phyloP scores from a whole-genome alignment of 805 yeast species.

The Metschnikowia gruessii region DNA sequence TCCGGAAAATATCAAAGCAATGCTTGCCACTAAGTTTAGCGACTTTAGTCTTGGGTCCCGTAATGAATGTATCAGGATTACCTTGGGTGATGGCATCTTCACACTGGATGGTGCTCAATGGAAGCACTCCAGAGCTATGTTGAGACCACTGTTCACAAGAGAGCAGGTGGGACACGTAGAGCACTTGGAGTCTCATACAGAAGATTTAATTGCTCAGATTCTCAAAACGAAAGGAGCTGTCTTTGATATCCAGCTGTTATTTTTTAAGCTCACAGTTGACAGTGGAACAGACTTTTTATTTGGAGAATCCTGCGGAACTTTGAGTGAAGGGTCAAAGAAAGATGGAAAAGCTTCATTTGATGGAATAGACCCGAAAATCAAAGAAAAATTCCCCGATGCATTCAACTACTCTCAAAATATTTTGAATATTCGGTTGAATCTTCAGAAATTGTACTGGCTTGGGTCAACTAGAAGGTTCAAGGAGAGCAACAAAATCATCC shows the following conservation, averaged over 20 bases:
- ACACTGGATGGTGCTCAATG: slow-evolving; percentile 30
- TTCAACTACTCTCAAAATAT: slow-evolving; percentile 17
- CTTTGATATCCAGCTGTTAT: slow-evolving; percentile 18
- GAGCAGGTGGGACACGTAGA: slow-evolving; percentile 28
- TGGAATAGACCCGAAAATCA: slow-evolving; percentile 12
- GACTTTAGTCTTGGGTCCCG: slow-evolving; percentile 27
- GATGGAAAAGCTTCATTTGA: neutral
- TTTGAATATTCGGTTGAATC: slow-evolving; percentile 12
- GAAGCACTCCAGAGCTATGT: slow-evolving; percentile 29
- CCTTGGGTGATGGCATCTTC: slow-evolving; percentile 29
- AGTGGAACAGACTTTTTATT: slow-evolving; percentile 20
- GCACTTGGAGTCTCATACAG: slow-evolving; percentile 25
- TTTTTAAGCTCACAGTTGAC: slow-evolving; percentile 19
- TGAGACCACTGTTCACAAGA: slow-evolving; percentile 29
- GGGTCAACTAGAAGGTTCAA: slow-evolving; percentile 13
- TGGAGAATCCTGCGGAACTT: slow-evolving; percentile 19
- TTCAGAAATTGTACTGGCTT: slow-evolving; percentile 17
- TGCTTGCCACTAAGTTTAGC: slow-evolving; percentile 27
- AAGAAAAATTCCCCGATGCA: slow-evolving; percentile 14
- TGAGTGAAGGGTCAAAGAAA: slow-evolving; percentile 13
- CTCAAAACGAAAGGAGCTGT: slow-evolving; percentile 8
- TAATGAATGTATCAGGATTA: slow-evolving; percentile 21
- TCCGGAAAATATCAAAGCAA: slow-evolving; percentile 28
- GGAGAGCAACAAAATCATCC: slow-evolving; percentile 15
- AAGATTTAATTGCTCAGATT: slow-evolving; percentile 20